Conservation (phyloP, 1,284 basidiomycete species). For the Moesziomyces parantarcticus region DNA sequence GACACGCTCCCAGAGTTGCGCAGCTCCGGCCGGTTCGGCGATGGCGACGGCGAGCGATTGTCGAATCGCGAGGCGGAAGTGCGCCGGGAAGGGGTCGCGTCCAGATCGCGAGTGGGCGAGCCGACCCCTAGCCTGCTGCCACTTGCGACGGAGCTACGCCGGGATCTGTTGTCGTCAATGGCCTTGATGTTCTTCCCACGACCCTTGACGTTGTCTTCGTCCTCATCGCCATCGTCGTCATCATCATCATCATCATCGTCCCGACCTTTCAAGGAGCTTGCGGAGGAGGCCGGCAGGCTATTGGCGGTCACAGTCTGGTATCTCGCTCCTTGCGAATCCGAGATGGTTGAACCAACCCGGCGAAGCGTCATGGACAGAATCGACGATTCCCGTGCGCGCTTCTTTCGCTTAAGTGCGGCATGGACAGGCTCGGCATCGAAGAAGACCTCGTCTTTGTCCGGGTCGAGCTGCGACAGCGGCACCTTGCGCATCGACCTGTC, state of each 20-base stretch:
- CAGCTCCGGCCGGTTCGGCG: conserved; percentile 12
- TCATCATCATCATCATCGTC: conserved; percentile 25
- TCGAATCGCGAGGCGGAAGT: conserved; percentile 9
- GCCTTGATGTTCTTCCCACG: too few relatives aligned
- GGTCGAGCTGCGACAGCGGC: conserved; percentile 46
- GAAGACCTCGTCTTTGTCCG: conserved; percentile 56
- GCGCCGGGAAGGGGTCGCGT: conserved; percentile 10
- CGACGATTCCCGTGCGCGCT: conserved; percentile 52
- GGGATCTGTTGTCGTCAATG: too few relatives aligned
- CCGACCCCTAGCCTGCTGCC: conserved; percentile 17
- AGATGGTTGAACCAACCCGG: conserved; percentile 54
- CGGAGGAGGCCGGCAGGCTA: conserved; percentile 15
- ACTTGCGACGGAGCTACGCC: too few relatives aligned
- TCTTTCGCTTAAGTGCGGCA: conserved; percentile 57
- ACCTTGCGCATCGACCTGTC: conserved; percentile 41
- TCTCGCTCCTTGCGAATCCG: conserved; percentile 26
- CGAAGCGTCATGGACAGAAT: conserved; percentile 57
- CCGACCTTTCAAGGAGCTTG: conserved; percentile 18
- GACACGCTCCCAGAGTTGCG: conserved; percentile 26
- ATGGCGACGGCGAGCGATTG: conserved; percentile 4
- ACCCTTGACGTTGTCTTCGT: conserved; percentile 5
- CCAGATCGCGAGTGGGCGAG: conserved; percentile 9
- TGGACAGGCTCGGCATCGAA: conserved; percentile 55
- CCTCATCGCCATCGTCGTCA: conserved; percentile 7
- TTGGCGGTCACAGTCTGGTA: conserved; percentile 22